Evolutionary conservation across 108 stramenopile genomes (phyloP).

Genomic region (Stephanodiscus minutulus): DNA sequence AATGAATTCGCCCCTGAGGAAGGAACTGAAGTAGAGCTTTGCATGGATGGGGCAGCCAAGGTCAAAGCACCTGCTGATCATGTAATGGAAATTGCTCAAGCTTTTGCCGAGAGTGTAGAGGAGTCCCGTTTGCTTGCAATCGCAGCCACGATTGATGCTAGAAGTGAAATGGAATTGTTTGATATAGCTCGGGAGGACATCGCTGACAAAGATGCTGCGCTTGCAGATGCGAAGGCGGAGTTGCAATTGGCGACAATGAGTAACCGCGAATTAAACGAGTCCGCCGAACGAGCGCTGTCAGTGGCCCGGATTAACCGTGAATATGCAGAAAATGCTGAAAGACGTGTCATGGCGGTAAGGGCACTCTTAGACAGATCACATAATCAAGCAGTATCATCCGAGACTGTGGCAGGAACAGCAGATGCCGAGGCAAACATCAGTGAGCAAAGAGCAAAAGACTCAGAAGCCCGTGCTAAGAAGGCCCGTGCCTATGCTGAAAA

Average conservation of each 20-base stretch:
- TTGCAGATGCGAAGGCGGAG: conserved; percentile 57
- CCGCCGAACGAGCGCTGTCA: conserved; percentile 60
- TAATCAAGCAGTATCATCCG: conserved; percentile 56
- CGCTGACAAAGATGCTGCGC: conserved; percentile 49
- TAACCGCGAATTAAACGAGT: conserved; percentile 50
- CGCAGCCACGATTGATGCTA: conserved; percentile 56
- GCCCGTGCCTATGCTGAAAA: conserved; percentile 60
- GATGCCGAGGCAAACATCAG: conserved; percentile 81
- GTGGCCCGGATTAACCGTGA: conserved; percentile 68
- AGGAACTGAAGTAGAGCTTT: conserved; percentile 48
- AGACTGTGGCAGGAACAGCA: conserved; percentile 79
- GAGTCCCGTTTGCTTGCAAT: conserved; percentile 44
- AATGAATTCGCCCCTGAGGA: conserved; percentile 23
- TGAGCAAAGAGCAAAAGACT: conserved; percentile 75
- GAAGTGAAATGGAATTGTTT: conserved; percentile 59
- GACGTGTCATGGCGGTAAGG: conserved; percentile 56
- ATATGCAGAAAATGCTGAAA: conserved; percentile 60
- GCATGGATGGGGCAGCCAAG: conserved; percentile 36
- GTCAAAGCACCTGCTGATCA: conserved; percentile 51
- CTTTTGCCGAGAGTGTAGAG: conserved; percentile 66
- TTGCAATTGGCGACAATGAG: conserved; percentile 50
- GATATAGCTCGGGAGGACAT: conserved; percentile 54
- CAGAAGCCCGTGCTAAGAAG: conserved; percentile 66
- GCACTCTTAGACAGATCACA: conserved; percentile 58
- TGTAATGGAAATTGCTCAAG: conserved; percentile 66